Base-by-base conservation (phyloP, 208 protist species). In the Angomonas deanei region DNA sequence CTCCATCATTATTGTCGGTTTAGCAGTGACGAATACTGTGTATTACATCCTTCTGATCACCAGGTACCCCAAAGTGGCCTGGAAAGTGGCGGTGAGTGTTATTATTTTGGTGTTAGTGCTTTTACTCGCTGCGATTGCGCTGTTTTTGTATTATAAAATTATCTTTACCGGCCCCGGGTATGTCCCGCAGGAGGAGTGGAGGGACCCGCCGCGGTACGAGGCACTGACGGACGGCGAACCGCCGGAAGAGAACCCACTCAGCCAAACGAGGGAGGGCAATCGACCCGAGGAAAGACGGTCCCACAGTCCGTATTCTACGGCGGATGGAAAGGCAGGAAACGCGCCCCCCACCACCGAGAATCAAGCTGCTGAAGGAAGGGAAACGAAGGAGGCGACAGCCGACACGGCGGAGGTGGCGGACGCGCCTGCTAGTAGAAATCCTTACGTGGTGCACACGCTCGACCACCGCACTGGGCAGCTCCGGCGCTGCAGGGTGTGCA, bases 401-500 rank as follows among this genome's bases (percentile, higher is more conserved):
- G 26, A n/a, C n/a, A n/a, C n/a, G n/a, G 27, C 17, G 11, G 54
- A 54, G 30, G 38, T 6, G 6, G 38, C 13, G n/a, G 61, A 50
- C 23, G n/a, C 15, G 8, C 13, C 26, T 6, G 1, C 47, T 4
- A 4, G 31, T 17, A 13, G 26, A 28, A 87, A 89, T 48, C 57
- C 72, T 0, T 55, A 74, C 56, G 61, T 39, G 1, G 83, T 91
- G 39, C 57, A 19, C 19, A 52, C 81, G 30, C 70, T 85, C 19
- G 74, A 79, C 48, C 8, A n/a, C n/a, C 71, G 68, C 0, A 54
- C 64, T 26, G 76, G 81, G 2, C 23, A 70, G n/a, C 49, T 88
- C 6, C 84, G 85, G 0, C 89, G 72, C 74, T 96, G 91, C 64
- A 21, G 30, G 0, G 26, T 39, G 2, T 96, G 91, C 68, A 26